Conservation (phyloP, 176 grass and related monocot species). For the Poa pratensis region DNA sequence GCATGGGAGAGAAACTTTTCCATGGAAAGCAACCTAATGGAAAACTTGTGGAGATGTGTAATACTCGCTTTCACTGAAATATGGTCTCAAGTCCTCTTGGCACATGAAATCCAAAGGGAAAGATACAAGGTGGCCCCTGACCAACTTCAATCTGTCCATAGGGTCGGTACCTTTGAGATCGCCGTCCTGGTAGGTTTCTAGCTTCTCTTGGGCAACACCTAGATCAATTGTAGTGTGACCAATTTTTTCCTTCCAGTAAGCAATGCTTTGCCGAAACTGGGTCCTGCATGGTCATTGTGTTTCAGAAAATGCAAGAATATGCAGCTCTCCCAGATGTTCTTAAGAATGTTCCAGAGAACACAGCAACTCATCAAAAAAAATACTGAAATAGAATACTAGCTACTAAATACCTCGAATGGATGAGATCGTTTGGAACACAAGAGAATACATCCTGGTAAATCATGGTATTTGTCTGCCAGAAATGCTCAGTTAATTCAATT, state of each 20-base stretch:
- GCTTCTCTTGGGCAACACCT: conserved; percentile 77
- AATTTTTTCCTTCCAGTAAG: conserved; percentile 82
- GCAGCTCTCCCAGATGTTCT: conserved; percentile 39
- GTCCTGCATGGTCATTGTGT: conserved; percentile 49
- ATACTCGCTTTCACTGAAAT: conserved; percentile 94
- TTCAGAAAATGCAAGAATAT: conserved; percentile 34
- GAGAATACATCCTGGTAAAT: conserved; percentile 98
- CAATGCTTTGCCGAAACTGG: conserved; percentile 75
- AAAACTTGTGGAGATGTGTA: conserved; percentile 97
- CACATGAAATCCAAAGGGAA: conserved; percentile 97
- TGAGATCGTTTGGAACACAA: conserved; percentile 91
- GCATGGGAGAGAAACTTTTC: conserved; percentile 14
- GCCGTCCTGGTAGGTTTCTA: conserved; percentile 60
- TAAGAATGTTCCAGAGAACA: conserved; percentile 35
- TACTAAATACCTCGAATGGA: conserved; percentile 83
- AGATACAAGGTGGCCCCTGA: conserved; percentile 88
- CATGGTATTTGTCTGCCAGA: conserved; percentile 81
- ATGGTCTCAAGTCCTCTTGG: conserved; percentile 92
- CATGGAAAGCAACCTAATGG: conserved; percentile 59
- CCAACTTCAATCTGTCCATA: conserved; percentile 68
- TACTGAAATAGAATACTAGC: conserved; percentile 16
- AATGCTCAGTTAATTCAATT: conserved; percentile 30
- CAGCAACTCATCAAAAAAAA: background rate
- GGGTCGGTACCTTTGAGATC: conserved; percentile 59
- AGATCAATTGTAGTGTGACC: conserved; percentile 86